Conservation (phyloP, 305 asterid genomes). For the Fraxinus greggii region DNA sequence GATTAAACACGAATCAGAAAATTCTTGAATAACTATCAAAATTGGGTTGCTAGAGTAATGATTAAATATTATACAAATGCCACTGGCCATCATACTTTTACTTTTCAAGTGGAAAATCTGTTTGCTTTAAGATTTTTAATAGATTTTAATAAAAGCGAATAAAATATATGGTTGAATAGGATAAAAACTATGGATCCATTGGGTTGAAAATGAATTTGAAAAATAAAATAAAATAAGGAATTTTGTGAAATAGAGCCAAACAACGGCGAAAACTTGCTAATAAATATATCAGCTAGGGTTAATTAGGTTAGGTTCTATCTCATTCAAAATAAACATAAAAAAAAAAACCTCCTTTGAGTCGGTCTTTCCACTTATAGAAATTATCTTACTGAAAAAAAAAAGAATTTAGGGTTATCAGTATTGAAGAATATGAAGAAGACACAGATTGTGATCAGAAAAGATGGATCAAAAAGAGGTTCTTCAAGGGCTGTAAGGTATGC, state of each 20-base stretch:
- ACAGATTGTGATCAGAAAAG: constrained; percentile 55
- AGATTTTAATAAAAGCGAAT: too few relatives aligned
- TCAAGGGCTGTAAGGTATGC: constrained; percentile 52
- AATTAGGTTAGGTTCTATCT: constrained; percentile 33
- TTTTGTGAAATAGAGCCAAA: not conserved
- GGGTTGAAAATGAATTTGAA: not conserved
- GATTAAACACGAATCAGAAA: constrained; percentile 5
- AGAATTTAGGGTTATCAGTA: not conserved
- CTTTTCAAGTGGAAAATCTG: constrained; percentile 41
- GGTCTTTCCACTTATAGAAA: not conserved
- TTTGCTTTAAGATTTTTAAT: too few relatives aligned
- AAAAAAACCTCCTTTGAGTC: not conserved
- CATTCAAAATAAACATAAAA: constrained; percentile 6
- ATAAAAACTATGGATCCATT: not conserved
- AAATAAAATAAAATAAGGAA: not conserved
- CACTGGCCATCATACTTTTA: constrained; percentile 22
- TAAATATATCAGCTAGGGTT: constrained; percentile 48
- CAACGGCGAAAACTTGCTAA: constrained; percentile 20
- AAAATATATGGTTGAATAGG: too few relatives aligned
- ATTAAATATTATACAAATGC: constrained; percentile 11
- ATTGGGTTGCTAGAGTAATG: constrained; percentile 2
- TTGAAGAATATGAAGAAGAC: constrained; percentile 50
- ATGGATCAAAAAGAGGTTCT: constrained; percentile 31
- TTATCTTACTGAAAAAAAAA: not conserved
- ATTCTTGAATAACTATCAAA: constrained; percentile 9